Evolutionary conservation across 768 basidiomycete species (phyloP).

Genomic region (Boletus subparvulus): DNA sequence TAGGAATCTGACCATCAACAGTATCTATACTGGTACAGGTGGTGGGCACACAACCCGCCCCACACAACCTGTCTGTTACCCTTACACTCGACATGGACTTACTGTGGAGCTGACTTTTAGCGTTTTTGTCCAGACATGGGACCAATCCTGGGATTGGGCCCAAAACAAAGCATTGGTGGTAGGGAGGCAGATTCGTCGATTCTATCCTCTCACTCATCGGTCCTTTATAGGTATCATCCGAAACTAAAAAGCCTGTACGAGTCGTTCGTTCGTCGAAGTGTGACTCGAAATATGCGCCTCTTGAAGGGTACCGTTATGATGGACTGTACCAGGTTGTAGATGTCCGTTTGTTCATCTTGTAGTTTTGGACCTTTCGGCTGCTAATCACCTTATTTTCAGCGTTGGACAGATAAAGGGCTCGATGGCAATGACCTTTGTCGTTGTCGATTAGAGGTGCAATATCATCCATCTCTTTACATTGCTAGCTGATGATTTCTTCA

Average conservation of each 20-base stretch:
- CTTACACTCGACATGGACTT: neutral
- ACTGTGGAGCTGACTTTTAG: conserved; percentile 3
- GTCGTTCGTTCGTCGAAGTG: conserved; percentile 24
- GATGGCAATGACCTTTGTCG: conserved; percentile 21
- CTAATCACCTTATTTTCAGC: conserved; percentile 7
- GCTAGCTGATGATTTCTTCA: neutral
- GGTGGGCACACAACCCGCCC: neutral
- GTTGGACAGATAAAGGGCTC: conserved; percentile 20
- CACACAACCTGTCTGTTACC: conserved; percentile 18
- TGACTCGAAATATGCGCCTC: conserved; percentile 28
- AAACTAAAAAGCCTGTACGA: conserved; percentile 20
- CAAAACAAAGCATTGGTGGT: conserved; percentile 22
- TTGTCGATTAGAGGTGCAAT: conserved; percentile 24
- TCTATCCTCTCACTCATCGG: neutral
- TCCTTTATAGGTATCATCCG: conserved; percentile 18
- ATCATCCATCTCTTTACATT: neutral
- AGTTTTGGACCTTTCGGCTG: neutral
- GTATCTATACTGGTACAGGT: conserved; percentile 26
- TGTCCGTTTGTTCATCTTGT: conserved; percentile 11
- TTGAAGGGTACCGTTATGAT: conserved; percentile 29
- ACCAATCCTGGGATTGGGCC: conserved; percentile 23
- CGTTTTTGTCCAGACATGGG: conserved; percentile 15
- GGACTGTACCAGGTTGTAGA: conserved; percentile 27
- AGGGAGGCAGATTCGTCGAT: neutral
- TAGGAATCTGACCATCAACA: conserved; percentile 4